These are phyloP conservation scores for Pilatotrama ljubarskyi DNA, from an alignment of 768 basidiomycete species.

Conservation along the genomic window DNA sequence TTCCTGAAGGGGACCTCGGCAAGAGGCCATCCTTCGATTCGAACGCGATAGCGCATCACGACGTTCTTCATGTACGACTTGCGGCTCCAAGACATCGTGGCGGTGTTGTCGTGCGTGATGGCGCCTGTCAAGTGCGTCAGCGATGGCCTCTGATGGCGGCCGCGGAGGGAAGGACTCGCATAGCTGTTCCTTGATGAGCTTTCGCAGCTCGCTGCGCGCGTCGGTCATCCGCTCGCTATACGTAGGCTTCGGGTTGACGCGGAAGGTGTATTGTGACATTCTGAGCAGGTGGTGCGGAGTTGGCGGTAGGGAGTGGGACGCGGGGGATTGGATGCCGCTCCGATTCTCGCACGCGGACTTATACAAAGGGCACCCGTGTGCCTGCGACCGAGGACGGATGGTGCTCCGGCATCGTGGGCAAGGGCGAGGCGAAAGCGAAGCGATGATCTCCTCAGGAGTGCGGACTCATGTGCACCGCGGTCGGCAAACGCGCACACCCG, in stretches of 20 bases:
- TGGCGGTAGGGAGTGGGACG: conserved; percentile 9
- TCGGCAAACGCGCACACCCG: conserved; percentile 15
- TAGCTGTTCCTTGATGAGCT: conserved; percentile 30
- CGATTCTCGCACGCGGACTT: conserved; percentile 9
- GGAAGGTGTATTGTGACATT: conserved; percentile 25
- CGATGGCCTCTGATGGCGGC: neutral
- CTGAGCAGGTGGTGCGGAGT: conserved; percentile 14
- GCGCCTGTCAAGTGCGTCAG: conserved; percentile 19
- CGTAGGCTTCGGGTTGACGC: conserved; percentile 27
- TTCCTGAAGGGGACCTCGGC: conserved; percentile 32
- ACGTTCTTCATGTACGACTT: conserved; percentile 31
- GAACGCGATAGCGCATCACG: conserved; percentile 29
- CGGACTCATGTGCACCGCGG: conserved; percentile 12
- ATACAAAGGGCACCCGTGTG: conserved; percentile 12
- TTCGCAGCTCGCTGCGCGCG: conserved; percentile 29
- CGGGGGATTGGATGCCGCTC: conserved; percentile 15
- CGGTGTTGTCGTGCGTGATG: conserved; percentile 29
- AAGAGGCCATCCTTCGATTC: conserved; percentile 31
- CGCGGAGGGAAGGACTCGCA: conserved; percentile 18
- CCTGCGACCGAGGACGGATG: neutral
- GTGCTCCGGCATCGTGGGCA: conserved; percentile 11
- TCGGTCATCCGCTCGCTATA: conserved; percentile 35
- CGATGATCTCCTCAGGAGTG: conserved; percentile 13
- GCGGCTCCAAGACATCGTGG: conserved; percentile 29
- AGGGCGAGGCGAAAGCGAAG: conserved; percentile 20